Evolutionary conservation across 768 basidiomycete species (phyloP).

Genomic region (Suillus paluster): DNA sequence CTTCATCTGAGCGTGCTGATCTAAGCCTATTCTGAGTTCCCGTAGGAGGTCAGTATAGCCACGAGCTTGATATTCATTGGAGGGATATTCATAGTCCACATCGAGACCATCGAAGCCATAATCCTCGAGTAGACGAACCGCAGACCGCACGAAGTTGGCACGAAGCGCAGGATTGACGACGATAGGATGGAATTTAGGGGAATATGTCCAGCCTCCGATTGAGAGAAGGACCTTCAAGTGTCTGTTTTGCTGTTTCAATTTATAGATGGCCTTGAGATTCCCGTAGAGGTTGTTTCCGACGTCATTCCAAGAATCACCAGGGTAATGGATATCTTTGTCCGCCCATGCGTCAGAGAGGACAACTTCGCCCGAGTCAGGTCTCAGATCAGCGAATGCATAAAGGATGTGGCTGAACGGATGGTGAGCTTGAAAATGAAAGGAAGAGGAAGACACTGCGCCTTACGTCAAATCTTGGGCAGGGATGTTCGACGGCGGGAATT

Average conservation of each 20-base stretch:
- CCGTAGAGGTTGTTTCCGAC: conserved; percentile 90
- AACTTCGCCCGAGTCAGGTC: conserved; percentile 84
- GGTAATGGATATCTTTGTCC: conserved; percentile 96
- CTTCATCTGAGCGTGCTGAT: conserved; percentile 71
- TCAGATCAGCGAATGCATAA: conserved; percentile 92
- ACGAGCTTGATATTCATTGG: conserved; percentile 71
- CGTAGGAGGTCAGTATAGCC: conserved; percentile 85
- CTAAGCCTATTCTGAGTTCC: conserved; percentile 75
- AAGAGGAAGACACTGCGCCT: conserved; percentile 24
- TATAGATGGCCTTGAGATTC: conserved; percentile 92
- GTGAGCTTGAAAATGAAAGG: conserved; percentile 12
- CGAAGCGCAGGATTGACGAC: conserved; percentile 68
- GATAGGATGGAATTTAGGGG: conserved; percentile 82
- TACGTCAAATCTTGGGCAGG: conserved; percentile 88
- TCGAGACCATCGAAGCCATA: conserved; percentile 93
- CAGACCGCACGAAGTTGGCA: conserved; percentile 77
- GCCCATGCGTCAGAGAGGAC: conserved; percentile 90
- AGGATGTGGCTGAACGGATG: conserved; percentile 69
- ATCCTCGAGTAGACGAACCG: conserved; percentile 84
- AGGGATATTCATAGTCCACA: conserved; percentile 93
- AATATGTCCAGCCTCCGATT: conserved; percentile 97
- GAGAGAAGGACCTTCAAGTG: conserved; percentile 82
- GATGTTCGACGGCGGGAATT: conserved; percentile 85
- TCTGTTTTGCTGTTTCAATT: conserved; percentile 85
- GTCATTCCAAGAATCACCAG: conserved; percentile 95